Evolutionary conservation across 2,329 filamentous ascomycete species (phyloP), one percentile per base, ranked within the genome.

Genomic region (Talaromyces funiculosus): DNA sequence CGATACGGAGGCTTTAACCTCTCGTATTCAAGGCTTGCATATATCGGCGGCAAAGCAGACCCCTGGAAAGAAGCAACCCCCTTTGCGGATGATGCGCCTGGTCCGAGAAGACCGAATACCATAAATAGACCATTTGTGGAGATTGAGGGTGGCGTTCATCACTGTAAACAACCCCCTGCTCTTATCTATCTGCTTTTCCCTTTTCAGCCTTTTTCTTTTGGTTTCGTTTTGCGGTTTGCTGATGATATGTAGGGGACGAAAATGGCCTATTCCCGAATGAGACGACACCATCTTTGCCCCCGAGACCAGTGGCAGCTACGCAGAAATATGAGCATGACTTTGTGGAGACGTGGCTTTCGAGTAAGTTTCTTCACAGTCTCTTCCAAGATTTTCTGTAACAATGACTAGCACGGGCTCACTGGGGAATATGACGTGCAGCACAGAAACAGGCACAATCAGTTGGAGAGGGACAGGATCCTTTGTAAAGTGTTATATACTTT

Each of bases 11-110:
- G 86, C 12, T 89, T 86, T 72, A 77, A 83, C 70, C 87, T 94
- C 66, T 82, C 83, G 49, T 92, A 90, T 69, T 83, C 87, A 0
- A 86, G 90, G 1, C 82, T 96, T 0, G 91, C 91, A 2, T 82
- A 90, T 53, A 78, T 96, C 40, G 90, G 92, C 63, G 90, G 90
- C 29, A 83, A 90, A 64, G 84, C 84, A 60, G 91, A 95, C 69
- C 90, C 90, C 0, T 96, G 91, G 91, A 83, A 87, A 18, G 84
- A 85, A 0, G 89, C 88, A 0, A 89, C 87, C 0, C 85, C 88
- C 0, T 86, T 93, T 54, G 86, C 86, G 0, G 82, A 85, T n/a
- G 82, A 79, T 1, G 81, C 85, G 0, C 78, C 80, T 0, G 75
- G 78, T 31, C 79, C 47, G 2, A 35, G 53, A n/a, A 26, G 89